These are phyloP conservation scores for Candida glucosophila DNA, from an alignment of 1,139 yeast genomes.

Conservation along the genomic window DNA sequence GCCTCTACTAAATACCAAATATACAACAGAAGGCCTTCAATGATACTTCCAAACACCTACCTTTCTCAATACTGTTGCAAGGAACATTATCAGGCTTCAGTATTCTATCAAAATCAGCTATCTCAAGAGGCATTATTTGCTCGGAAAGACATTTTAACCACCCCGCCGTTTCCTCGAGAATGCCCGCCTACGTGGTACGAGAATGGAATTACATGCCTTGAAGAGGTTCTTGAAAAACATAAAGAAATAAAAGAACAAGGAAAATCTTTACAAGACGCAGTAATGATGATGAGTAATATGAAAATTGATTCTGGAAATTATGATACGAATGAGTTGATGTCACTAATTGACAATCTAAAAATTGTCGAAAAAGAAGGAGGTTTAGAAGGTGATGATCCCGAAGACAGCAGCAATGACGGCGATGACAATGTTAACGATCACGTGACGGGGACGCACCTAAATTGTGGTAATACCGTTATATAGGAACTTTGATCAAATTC, in stretches of 20 bases:
- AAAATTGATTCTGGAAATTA: conserved; percentile 18
- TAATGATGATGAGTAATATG: conserved; percentile 44
- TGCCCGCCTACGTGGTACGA: conserved; percentile 45
- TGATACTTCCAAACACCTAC: conserved; percentile 65
- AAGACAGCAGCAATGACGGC: conserved; percentile 10
- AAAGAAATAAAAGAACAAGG: conserved; percentile 40
- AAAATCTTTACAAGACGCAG: conserved; percentile 42
- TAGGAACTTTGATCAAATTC: no score
- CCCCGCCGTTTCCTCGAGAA: conserved; percentile 29
- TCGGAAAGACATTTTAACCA: conserved; percentile 47
- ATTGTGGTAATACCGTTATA: no score
- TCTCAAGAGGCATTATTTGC: conserved; percentile 67
- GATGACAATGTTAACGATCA: no score
- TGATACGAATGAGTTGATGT: conserved; percentile 29
- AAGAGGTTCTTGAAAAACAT: conserved; percentile 56
- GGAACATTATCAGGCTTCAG: conserved; percentile 74
- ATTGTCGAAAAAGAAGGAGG: conserved; percentile 38
- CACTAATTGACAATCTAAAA: conserved; percentile 37
- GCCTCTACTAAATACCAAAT: conserved; percentile 30
- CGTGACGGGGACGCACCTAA: no score
- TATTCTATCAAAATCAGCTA: conserved; percentile 68
- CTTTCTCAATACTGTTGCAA: conserved; percentile 67
- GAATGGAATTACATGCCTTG: conserved; percentile 54
- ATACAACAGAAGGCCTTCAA: conserved; percentile 38
- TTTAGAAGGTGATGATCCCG: conserved; percentile 12